Evolutionary conservation across 179 eudicot species (phyloP).

Genomic region (Kewa caespitosa): DNA sequence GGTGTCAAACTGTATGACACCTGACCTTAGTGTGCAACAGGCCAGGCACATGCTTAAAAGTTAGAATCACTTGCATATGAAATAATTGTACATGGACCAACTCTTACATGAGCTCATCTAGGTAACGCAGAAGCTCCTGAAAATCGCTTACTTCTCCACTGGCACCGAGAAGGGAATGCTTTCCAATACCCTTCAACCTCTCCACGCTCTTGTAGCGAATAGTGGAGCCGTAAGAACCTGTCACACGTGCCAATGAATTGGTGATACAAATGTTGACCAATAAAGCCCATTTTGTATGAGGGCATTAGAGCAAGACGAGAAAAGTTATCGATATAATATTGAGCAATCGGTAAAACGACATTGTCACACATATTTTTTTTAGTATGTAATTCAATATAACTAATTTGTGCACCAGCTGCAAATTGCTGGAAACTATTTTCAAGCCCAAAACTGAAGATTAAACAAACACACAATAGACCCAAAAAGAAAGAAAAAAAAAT

Average conservation of each 20-base stretch:
- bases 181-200: conserved; percentile 79
- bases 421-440: too few species aligned
- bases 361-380: too few species aligned
- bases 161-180: conserved; percentile 89
- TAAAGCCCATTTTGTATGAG: background rate
- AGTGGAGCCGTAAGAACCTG: conserved; percentile 98
- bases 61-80: background rate
- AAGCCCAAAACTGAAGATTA: too few species aligned
- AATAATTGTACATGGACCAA: background rate
- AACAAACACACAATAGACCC: too few species aligned
- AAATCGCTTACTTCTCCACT: conserved; percentile 97
- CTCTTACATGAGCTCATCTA: conserved; percentile 95
- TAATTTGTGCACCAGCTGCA: too few species aligned
- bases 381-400: too few species aligned
- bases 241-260: conserved; percentile 1
- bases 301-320: too few species aligned
- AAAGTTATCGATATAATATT: too few species aligned
- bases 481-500: too few species aligned
- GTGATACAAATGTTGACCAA: background rate
- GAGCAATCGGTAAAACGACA: too few species aligned
- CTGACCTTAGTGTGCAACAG: background rate
- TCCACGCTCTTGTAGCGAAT: conserved; percentile 92
- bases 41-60: background rate
- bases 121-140: conserved; percentile 75
- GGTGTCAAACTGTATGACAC: background rate